Base-by-base conservation (phyloP, 192 early-diverging fungal species). In the Umbelopsis isabellina region DNA sequence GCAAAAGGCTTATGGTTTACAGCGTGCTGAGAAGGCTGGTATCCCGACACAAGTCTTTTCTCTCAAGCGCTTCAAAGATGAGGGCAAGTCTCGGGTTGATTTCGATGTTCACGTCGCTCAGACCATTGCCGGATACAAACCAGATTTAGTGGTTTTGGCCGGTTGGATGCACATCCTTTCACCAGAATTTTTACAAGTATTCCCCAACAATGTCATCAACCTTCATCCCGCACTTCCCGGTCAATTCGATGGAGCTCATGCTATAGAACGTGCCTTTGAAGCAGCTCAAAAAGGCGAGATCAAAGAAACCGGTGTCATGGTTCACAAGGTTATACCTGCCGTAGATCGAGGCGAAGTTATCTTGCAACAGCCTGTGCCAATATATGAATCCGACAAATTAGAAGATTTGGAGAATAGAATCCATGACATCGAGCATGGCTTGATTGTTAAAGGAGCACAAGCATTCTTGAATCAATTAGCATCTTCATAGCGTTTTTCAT, bases 151-250 rank as follows among this genome's bases (percentile, higher is more conserved):
- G 6, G 91, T 99, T 15, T 86, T 99, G 27, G 98, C 97, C 8
- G 98, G 98, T 44, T 99, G 89, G 86, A 99, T 99, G 98, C 98
- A 97, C 78, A 99, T 99, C 70, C 85, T 99, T 37, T 94, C 93
- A 13, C 83, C 93, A 6, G 83, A 86, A 25, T 99, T 98, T 71
- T 74, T 99, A 52, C 79, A 87, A 37, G 51, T 77, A 68, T 95
- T 98, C 74, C 81, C 86, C 18, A 72, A 80, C 3, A 85, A 84
- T 48, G 83, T 99, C 66, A 94, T 99, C 77, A 99, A 99, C 82
- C 82, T 99, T 68, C 98, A 99, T 67, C 98, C 97, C 22, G 96
- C 98, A 2, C 81, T 99, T 27, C 98, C 98, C 9, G 95, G 95
- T 47, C 86, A 93, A 77, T 95, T 99, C 77, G 95, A 98, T 71